Evolutionary conservation across 345 rosid species (phyloP), one percentile per base, ranked within the genome.

Genomic region (Eucalyptus erythrocorys): DNA sequence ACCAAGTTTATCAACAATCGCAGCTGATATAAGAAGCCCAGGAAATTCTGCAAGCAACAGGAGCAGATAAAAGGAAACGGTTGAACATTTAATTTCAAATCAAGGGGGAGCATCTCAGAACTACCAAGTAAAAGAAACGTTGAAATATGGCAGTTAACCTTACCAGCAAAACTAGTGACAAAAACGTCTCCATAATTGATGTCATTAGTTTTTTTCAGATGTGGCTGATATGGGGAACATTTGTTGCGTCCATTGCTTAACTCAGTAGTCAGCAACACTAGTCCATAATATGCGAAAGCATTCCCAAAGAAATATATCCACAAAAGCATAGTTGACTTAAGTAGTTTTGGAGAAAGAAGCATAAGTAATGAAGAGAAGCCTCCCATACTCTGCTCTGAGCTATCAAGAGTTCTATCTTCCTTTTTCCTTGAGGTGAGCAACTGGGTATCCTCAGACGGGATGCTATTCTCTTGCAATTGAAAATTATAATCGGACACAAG

Each of bases 241-340:
- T 45, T 89, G 88, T 91, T 91, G 49, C 90, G 92, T 87, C 95
- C 93, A 48, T 89, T 93, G 91, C 91, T 95, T 89, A 98, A 94
- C 92, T 98, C 98, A 19, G 98, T 95, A 86, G 99, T 98, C 92
- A 98, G 97, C 91, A 98, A 92, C 64, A 97, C 98, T 48, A 98
- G 91, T 24, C 99, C 99, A 49, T 98, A 98, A 87, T 98, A 98
- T 12, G 97, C 91, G 92, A 98, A 97, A 10, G 99, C 95, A 88
- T 96, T 98, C 85, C 99, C 99, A 87, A 98, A 95, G 90, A 95
- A 98, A 11, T 95, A 96, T 42, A 91, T 87, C 99, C 99, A 98
- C 87, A 98, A 90, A 85, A 98, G 99, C 89, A 93, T 87, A 86
- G 98, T 98, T 87, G 98, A 90, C 91, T 91, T 95, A 59, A 91